Evolutionary conservation across 768 basidiomycete species (phyloP), one percentile per base, ranked within the genome.

Genomic region (Suillus paluster): DNA sequence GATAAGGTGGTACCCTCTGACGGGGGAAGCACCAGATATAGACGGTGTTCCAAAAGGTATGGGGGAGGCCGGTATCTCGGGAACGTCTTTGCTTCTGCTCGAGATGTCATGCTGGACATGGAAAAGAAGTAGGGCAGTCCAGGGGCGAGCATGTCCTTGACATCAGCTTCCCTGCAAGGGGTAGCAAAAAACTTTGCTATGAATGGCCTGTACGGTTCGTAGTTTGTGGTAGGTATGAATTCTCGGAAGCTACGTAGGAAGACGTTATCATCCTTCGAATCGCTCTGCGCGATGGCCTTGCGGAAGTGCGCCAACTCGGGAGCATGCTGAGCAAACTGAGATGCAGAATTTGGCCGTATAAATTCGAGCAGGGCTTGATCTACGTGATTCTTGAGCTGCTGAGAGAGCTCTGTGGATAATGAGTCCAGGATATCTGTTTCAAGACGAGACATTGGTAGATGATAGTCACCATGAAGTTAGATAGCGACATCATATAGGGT

Each of bases 121-220:
- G 70, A 66, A 36, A 71, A 42, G 36, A 64, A 71, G 50, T 52
- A 63, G n/a, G 70, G 70, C 17, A 71, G 36, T 0, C 70, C 70
- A 5, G 71, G 68, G 5, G 68, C 65, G 52, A 72, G 70, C 63
- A 71, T 66, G 49, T 71, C 61, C 45, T 61, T 64, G 58, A 68
- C 63, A 10, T 71, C 70, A 5, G 34, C 25, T 17, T 56, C 60
- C 30, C 25, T 21, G 12, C 64, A 23, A 10, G 60, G 55, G 48
- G 21, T 57, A 8, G 44, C 34, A 42, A 61, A 57, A 17, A 71
- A 60, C 45, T 41, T 61, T 49, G 42, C 36, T 50, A 71, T 7
- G 19, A 68, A 72, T 1, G 70, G 70, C 36, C 64, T 62, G 57
- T 67, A 71, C 23, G 66, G 21, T 30, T 70, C 70, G 14, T 71